Conservation (phyloP, 148 eudicot species). For the Amaranthus hypochondriacus region DNA sequence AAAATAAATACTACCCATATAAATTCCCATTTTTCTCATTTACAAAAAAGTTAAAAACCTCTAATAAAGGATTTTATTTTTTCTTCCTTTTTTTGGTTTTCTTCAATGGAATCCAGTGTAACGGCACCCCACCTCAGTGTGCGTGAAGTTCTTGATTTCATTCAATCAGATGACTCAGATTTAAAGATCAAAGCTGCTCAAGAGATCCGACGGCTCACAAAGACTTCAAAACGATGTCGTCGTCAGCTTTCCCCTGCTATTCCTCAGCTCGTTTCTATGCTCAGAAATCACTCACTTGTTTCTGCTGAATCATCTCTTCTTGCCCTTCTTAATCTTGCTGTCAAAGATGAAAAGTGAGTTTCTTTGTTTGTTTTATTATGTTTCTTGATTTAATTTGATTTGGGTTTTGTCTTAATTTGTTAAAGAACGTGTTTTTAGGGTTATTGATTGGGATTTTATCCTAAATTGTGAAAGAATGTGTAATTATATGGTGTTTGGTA, state of each 20-base stretch:
- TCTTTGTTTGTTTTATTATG: background rate
- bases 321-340: slow-evolving; percentile 93
- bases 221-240: slow-evolving; percentile 84
- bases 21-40: background rate
- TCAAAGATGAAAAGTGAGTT: slow-evolving; percentile 80
- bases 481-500: too few relatives aligned
- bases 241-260: slow-evolving; percentile 70
- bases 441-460: background rate
- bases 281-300: slow-evolving; percentile 40
- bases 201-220: slow-evolving; percentile 93
- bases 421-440: slow-evolving; percentile 6
- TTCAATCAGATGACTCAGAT: slow-evolving; percentile 47
- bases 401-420: slow-evolving; percentile 12
- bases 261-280: slow-evolving; percentile 71
- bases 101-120: slow-evolving; percentile 11
- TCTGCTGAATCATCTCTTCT: slow-evolving; percentile 70
- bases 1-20: too few relatives aligned
- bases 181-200: slow-evolving; percentile 56
- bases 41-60: slow-evolving; percentile 12
- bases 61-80: background rate
- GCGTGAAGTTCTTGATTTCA: slow-evolving; percentile 39
- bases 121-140: slow-evolving; percentile 31
- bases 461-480: too few relatives aligned
- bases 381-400: background rate
- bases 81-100: background rate